These are phyloP conservation scores for Neurospora sp. DNA, from an alignment of 495 filamentous ascomycete species.

Conservation along the genomic window DNA sequence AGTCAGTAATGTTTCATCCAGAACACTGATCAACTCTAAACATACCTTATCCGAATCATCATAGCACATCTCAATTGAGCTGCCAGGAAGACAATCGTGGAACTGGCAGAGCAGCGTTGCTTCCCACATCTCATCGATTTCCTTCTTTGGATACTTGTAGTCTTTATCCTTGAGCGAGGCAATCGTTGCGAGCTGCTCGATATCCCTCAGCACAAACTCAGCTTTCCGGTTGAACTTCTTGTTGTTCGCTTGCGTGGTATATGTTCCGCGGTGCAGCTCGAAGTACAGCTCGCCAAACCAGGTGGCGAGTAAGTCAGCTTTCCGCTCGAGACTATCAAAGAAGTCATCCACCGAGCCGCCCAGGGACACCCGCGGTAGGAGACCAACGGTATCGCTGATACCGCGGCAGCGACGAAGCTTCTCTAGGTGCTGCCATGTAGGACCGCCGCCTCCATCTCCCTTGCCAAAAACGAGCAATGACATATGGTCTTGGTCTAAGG, in stretches of 20 bases:
- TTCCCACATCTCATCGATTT: conserved; percentile 94
- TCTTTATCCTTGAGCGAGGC: conserved; percentile 58
- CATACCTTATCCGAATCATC: conserved; percentile 73
- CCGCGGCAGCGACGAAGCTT: conserved; percentile 93
- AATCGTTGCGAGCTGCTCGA: conserved; percentile 82
- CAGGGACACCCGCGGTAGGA: conserved; percentile 79
- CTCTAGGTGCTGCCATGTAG: conserved; percentile 87
- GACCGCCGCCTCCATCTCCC: conserved; percentile 91
- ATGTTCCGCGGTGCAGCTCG: conserved; percentile 90
- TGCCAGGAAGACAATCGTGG: conserved; percentile 95
- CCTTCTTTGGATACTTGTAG: conserved; percentile 85
- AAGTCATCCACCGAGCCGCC: conserved; percentile 94
- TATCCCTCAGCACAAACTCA: conserved; percentile 72
- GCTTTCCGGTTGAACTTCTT: conserved; percentile 85
- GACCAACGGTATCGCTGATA: conserved; percentile 75
- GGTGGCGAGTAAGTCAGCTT: conserved; percentile 73
- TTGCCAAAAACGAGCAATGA: conserved; percentile 90
- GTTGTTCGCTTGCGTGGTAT: conserved; percentile 95
- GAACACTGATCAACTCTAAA: not conserved
- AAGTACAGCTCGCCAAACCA: conserved; percentile 99
- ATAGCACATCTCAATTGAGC: conserved; percentile 93
- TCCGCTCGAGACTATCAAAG: conserved; percentile 69
- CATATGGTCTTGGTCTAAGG: conserved; percentile 78
- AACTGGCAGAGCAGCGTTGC: conserved; percentile 79
- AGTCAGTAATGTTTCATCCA: conserved; percentile 9